Evolutionary conservation across 257 asterid genomes (phyloP), one percentile per base, ranked within the genome.

Genomic region (Solanum corneliomulleri): DNA sequence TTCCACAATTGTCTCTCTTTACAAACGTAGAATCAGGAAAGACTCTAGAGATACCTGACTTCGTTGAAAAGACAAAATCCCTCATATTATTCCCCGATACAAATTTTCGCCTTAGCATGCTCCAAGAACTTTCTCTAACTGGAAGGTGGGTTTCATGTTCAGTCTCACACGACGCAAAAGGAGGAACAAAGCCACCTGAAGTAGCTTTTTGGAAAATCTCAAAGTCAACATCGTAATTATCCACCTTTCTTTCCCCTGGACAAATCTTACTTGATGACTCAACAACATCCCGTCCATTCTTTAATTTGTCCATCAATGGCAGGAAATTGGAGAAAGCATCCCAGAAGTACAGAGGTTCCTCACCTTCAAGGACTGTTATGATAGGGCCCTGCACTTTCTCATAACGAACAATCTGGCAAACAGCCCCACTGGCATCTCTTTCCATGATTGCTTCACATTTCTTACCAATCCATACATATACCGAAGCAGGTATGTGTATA

Each of bases 361-460:
- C 94, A 16, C 92, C 94, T 84, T 92, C 92, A 60, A 37, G 75
- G 21, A 90, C 86, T 83, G 91, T 83, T 69, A 78, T 85, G 45
- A 92, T 83, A 4, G 92, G 92, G 27, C 92, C 90, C 86, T 92
- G 91, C 66, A 92, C 92, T 88, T 89, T 92, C 91, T 92, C 94
- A 78, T 92, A 92, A 75, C 92, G 90, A 77, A 90, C 92, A 86
- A 92, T 90, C 91, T 92, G 92, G 84, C 94, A 92, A 35, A 89
- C 94, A 86, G 92, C 90, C 35, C 94, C 91, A 86, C 94, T 88
- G 33, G 92, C 92, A 86, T 90, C 94, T 75, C 91, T 89, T 87
- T 90, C 94, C 92, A 92, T 90, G 42, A 92, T 89, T 25, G 82
- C 62, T 16, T 90, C 92, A 70, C 92, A 92, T 76, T 83, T 92